Conservation (phyloP, 345 rosid genomes). For the Leavenworthia alabamica region DNA sequence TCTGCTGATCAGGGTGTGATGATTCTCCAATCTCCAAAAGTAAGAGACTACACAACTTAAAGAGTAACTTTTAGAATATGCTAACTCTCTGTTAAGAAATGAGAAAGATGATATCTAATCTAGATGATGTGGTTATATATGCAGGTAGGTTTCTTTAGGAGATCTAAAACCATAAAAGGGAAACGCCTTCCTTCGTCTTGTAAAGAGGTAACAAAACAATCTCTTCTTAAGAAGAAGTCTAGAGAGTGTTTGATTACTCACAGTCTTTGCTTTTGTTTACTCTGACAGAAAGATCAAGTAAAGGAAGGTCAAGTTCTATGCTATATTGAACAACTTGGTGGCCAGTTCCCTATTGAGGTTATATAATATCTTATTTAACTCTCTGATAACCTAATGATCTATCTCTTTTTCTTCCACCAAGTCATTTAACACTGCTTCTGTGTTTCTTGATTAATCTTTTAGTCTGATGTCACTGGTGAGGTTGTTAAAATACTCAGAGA, state of each 20-base stretch:
- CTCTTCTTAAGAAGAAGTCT: not conserved
- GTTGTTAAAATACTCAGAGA: slow-evolving; percentile 62
- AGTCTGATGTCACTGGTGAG: slow-evolving; percentile 81
- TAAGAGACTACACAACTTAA: slow-evolving; percentile 30
- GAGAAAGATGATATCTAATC: too few relatives aligned
- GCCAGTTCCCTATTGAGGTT: slow-evolving; percentile 76
- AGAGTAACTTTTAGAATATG: too few relatives aligned
- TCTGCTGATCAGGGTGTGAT: slow-evolving; percentile 72
- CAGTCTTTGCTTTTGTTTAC: slow-evolving; percentile 10
- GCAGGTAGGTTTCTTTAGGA: slow-evolving; percentile 80
- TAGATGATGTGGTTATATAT: slow-evolving; percentile 14
- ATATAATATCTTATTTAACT: not conserved
- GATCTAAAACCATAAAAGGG: slow-evolving; percentile 77
- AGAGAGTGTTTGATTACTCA: not conserved
- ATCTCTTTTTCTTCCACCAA: too few relatives aligned
- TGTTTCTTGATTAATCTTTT: slow-evolving; percentile 18
- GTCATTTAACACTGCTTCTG: not conserved
- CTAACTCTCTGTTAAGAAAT: too few relatives aligned
- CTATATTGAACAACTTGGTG: slow-evolving; percentile 79
- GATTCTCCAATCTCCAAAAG: slow-evolving; percentile 81
- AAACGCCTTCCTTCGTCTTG: slow-evolving; percentile 80
- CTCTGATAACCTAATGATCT: not conserved
- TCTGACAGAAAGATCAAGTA: slow-evolving; percentile 71
- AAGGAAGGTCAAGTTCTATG: slow-evolving; percentile 90
- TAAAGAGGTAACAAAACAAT: slow-evolving; percentile 62